Conservation (phyloP, 768 basidiomycete species). For the Macrocybe gigantea region DNA sequence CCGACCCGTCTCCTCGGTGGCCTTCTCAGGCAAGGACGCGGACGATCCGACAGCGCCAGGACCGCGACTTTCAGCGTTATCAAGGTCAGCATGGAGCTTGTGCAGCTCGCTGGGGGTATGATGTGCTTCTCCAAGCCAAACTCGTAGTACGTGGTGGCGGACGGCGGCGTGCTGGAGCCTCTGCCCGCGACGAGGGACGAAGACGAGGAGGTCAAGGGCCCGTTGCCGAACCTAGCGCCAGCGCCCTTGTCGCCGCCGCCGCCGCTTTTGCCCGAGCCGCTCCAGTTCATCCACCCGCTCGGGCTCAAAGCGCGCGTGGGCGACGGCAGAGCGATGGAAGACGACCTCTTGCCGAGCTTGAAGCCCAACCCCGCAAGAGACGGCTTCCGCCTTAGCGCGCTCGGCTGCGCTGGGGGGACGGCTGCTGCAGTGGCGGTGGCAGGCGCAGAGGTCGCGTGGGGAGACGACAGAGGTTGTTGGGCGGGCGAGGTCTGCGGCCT, state of each 20-base stretch:
- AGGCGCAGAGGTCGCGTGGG: too few relatives aligned
- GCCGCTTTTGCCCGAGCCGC: slow-evolving; percentile 8
- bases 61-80: not conserved
- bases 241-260: slow-evolving; percentile 5
- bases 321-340: slow-evolving; percentile 17
- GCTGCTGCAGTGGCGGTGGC: too few relatives aligned
- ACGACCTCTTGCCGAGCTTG: slow-evolving; percentile 6
- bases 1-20: not conserved
- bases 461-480: too few relatives aligned
- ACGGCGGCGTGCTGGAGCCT: not conserved
- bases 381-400: too few relatives aligned
- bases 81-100: slow-evolving; percentile 25
- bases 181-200: slow-evolving; percentile 1
- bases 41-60: not conserved
- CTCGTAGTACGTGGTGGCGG: too few relatives aligned
- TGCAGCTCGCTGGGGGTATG: slow-evolving; percentile 52
- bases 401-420: too few relatives aligned
- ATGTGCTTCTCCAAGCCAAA: slow-evolving; percentile 36
- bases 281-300: not conserved
- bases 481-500: too few relatives aligned
- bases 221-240: not conserved
- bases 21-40: slow-evolving; percentile 8
- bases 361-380: slow-evolving; percentile 1
- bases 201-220: slow-evolving; percentile 3
- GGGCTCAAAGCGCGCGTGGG: too few relatives aligned